Base-by-base conservation (phyloP, 352 stramenopile genomes). In the Phytophthora sp. region DNA sequence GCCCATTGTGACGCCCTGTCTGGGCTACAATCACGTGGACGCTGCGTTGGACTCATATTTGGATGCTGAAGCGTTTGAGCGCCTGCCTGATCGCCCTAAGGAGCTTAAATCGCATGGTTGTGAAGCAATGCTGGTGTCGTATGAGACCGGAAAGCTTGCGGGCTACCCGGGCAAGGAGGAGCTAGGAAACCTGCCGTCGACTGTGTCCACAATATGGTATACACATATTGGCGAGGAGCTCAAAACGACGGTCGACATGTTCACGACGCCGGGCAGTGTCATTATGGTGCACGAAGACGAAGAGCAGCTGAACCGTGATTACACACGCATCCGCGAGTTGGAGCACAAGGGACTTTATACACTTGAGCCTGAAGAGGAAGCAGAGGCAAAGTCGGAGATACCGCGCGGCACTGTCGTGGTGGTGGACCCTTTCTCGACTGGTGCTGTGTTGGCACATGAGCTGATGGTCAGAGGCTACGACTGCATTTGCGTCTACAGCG, bases 371-470 rank as follows among this genome's bases (percentile, higher is more conserved):
- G 55, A 71, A 69, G 31, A 61, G 4, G 49, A 74, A 53, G 24
- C 16, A 24, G 56, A 66, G 2, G 45, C 58, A 3, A 57, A 70
- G 16, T 16, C 15, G 4, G 59, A 57, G 6, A 26, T 44, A 33
- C 15, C 52, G 5, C 86, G 83, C 27, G 87, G 90, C 38, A 80
- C 93, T 12, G 95, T 98, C 1, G 86, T 98, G 24, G 80, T 99
- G 18, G 94, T 99, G 23, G 94, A 98, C 69, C 95, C 96, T 2
- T 99, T 99, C 71, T 98, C 91, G 5, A 98, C 96, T 30, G 97
- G 96, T 50, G 97, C 94, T 26, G 81, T 99, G 41, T 77, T 99
- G 12, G 96, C 93, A 18, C 91, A 98, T 49, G 85, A 95, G 66
- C 90, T 98, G 49, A 88, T 88, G 63, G 79, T 80, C 36, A 83